phyloP scores from a whole-genome alignment of 352 stramenopile species.

The Phytophthora sojae region DNA sequence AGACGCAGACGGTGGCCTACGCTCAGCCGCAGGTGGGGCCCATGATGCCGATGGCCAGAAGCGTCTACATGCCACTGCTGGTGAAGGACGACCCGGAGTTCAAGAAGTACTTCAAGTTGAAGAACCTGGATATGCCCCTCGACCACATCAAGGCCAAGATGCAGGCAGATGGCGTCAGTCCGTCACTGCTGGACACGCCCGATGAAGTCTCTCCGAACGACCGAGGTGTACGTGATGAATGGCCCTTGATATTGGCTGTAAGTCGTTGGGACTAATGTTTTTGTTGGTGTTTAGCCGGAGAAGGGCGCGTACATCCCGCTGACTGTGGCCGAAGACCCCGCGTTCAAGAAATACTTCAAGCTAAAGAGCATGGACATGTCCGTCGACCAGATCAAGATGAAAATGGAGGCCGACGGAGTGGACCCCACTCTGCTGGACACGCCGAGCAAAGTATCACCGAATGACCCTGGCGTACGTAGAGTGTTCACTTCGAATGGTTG shows the following conservation, averaged over 20 bases:
- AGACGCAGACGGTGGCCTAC: slow-evolving; percentile 65
- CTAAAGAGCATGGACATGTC: slow-evolving; percentile 87
- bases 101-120: slow-evolving; percentile 87
- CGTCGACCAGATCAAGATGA: slow-evolving; percentile 84
- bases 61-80: slow-evolving; percentile 64
- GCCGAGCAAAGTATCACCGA: slow-evolving; percentile 71
- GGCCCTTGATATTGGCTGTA: slow-evolving; percentile 1
- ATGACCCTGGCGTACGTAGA: slow-evolving; percentile 77
- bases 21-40: slow-evolving; percentile 21
- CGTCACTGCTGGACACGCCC: slow-evolving; percentile 70
- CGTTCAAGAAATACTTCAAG: slow-evolving; percentile 90
- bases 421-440: slow-evolving; percentile 73
- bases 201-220: slow-evolving; percentile 83
- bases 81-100: slow-evolving; percentile 79
- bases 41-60: slow-evolving; percentile 24
- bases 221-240: slow-evolving; percentile 56
- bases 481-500: background rate
- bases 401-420: slow-evolving; percentile 86
- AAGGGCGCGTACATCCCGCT: slow-evolving; percentile 74
- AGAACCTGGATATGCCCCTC: slow-evolving; percentile 76
- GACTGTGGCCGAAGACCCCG: slow-evolving; percentile 79
- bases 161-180: slow-evolving; percentile 70
- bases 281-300: slow-evolving; percentile 45
- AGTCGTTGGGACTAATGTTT: background rate
- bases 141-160: slow-evolving; percentile 89